Percentiles rank a stretch among this genome's conserved stretches.
phyloP scores from a whole-genome alignment of 176 grass and related monocot genomes.

The Alloteropsis semialata region DNA sequence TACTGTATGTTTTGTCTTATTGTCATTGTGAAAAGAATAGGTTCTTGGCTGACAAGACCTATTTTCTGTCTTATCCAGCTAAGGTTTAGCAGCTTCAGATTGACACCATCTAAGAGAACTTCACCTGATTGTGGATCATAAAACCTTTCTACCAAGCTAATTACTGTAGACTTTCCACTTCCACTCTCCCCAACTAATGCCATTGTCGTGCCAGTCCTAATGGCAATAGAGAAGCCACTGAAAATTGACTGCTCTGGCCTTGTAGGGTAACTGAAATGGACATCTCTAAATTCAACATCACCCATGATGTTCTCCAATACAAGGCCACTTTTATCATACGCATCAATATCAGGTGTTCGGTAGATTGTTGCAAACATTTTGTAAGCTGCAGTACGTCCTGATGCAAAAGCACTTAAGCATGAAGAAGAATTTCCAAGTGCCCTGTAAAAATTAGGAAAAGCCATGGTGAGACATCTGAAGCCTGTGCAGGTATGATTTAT shows the following conservation, averaged over 20 bases:
- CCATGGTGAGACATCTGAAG: neutral
- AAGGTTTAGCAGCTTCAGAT: slow-evolving; percentile 60
- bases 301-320: slow-evolving; percentile 58
- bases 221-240: slow-evolving; percentile 57
- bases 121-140: slow-evolving; percentile 75
- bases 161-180: slow-evolving; percentile 75
- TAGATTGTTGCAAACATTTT: slow-evolving; percentile 84
- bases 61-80: slow-evolving; percentile 67
- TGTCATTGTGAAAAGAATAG: slow-evolving; percentile 69
- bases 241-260: slow-evolving; percentile 69
- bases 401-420: slow-evolving; percentile 66
- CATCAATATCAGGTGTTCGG: slow-evolving; percentile 57
- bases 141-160: slow-evolving; percentile 75
- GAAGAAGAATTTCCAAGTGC: slow-evolving; percentile 71
- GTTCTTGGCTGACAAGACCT: slow-evolving; percentile 75
- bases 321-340: slow-evolving; percentile 40
- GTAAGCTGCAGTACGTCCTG: slow-evolving; percentile 62
- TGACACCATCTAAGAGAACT: slow-evolving; percentile 69
- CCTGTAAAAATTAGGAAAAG: slow-evolving; percentile 28
- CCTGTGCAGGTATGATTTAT: neutral
- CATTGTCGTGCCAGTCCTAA: slow-evolving; percentile 63
- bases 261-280: slow-evolving; percentile 68
- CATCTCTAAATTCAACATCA: slow-evolving; percentile 57
- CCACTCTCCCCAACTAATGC: slow-evolving; percentile 80
- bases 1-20: slow-evolving; percentile 73